These are phyloP conservation scores for Hortiboletus rubellus DNA, from an alignment of 1,284 basidiomycete genomes.

Conservation along the genomic window DNA sequence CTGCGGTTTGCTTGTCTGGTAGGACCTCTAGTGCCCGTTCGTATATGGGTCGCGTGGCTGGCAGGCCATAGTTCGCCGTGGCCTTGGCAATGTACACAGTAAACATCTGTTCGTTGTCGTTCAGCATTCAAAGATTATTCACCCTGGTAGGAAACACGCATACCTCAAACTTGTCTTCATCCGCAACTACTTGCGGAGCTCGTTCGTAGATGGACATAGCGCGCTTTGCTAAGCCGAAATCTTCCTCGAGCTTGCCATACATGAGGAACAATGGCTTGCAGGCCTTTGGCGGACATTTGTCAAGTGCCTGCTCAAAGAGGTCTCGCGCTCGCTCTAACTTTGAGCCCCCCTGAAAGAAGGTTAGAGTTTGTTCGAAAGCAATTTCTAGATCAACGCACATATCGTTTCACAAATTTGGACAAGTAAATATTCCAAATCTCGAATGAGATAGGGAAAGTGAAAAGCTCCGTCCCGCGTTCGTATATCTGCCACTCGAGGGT, in stretches of 20 bases:
- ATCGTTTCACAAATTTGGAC: conserved; percentile 96
- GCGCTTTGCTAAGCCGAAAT: conserved; percentile 91
- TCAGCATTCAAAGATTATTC: conserved; percentile 1
- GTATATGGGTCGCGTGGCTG: conserved; percentile 96
- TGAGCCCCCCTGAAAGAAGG: conserved; percentile 67
- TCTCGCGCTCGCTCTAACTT: conserved; percentile 96
- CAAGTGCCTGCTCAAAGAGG: conserved; percentile 96
- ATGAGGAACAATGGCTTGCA: conserved; percentile 95
- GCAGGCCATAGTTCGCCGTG: conserved; percentile 92
- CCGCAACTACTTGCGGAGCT: conserved; percentile 82
- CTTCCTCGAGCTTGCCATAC: conserved; percentile 95
- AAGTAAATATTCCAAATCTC: conserved; percentile 99
- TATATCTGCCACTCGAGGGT: conserved; percentile 62
- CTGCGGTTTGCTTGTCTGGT: conserved; percentile 92
- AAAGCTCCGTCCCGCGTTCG: conserved; percentile 95
- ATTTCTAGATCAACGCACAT: conserved; percentile 54
- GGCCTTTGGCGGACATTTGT: conserved; percentile 93
- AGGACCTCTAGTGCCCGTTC: conserved; percentile 93
- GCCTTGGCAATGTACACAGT: conserved; percentile 98
- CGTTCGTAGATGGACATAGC: conserved; percentile 97
- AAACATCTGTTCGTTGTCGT: conserved; percentile 70
- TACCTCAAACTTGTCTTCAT: conserved; percentile 94
- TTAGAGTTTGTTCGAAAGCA: conserved; percentile 5
- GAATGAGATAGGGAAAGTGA: conserved; percentile 97
- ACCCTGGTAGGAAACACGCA: conserved; percentile 20